Base-by-base conservation (phyloP, 148 eudicot species). In the Dianthus caryophyllus region DNA sequence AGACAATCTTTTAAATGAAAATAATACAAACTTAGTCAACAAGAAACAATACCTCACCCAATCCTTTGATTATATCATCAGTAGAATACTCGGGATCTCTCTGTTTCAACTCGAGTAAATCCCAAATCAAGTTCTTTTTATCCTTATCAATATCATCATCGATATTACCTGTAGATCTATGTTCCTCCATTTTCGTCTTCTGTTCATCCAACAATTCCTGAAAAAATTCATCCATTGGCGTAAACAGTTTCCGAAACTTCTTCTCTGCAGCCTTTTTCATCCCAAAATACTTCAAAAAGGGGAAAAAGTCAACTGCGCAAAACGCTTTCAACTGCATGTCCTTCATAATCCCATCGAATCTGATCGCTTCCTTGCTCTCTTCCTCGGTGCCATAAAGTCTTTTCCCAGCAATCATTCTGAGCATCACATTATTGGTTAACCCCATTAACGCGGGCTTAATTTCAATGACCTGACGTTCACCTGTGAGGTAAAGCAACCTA, bases 391-490 rank as follows among this genome's bases (percentile, higher is more conserved):
- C 79, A 27, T 71, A 77, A 22, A 70, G 69, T 44, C 76, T 67
- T 18, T 73, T 77, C 36, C 87, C 81, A 0, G 74, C 79, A 21
- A 83, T 74, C 83, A 72, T 82, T 71, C 83, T 79, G 75, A 73
- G 77, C 75, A 84, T 73, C 13, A 77, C 73, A 16, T 76, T 77
- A 4, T 63, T 60, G 39, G 78, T 67, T 2, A 75, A n/a, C 62
- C 81, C 83, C 8, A 78, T 71, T 2, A 83, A 43, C 10, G 54
- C 20, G 12, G 29, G 6, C 25, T 78, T 79, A 70, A 87, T 61
- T 16, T 83, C 81, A 25, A 81, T 79, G 13, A 24, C 31, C 5
- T 24, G 20, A n/a, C 9, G 66, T 0, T 16, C n/a, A 9, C 29
- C 66, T 0, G 61, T 33, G 0, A 17, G 12, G 8, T 18, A 11